phyloP scores from a whole-genome alignment of 2,329 filamentous ascomycete species.

The Colletotrichum tanaceti region DNA sequence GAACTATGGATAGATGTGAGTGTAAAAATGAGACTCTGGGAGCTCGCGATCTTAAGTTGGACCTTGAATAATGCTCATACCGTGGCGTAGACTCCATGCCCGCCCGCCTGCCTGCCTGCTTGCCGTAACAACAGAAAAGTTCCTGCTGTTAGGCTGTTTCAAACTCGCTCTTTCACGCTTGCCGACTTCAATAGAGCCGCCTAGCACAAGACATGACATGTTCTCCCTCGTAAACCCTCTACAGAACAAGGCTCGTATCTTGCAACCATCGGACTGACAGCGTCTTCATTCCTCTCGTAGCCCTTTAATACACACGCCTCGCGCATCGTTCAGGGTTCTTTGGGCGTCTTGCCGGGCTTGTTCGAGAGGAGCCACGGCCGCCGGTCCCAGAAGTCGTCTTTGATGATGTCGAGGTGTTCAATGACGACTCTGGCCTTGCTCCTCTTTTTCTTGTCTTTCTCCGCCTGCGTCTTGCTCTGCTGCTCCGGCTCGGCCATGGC shows the following conservation, averaged over 20 bases:
- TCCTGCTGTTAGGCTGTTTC: not conserved
- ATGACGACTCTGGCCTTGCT: constrained; percentile 84
- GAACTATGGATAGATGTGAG: not conserved
- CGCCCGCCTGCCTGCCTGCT: not conserved
- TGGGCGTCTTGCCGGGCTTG: constrained; percentile 77
- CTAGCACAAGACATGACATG: not conserved
- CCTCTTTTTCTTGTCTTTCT: constrained; percentile 84
- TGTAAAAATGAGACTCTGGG: not conserved
- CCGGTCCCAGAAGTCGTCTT: constrained; percentile 91
- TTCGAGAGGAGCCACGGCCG: constrained; percentile 86
- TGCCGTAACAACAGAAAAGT: not conserved
- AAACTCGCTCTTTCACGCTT: not conserved
- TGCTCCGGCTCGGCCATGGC: constrained; percentile 63
- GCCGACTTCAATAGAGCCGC: not conserved
- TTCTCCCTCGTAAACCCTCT: no score
- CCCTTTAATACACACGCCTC: not conserved
- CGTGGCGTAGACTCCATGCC: not conserved
- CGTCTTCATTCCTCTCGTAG: not conserved
- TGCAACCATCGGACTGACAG: not conserved
- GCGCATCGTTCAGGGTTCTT: constrained; percentile 57
- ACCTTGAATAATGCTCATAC: no score
- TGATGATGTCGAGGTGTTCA: constrained; percentile 93
- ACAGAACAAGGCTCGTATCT: not conserved
- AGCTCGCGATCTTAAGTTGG: not conserved
- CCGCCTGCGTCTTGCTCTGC: constrained; percentile 81